A percentile compares a stretch with the other conserved stretches of the same genome.
Evolutionary conservation across 768 basidiomycete species (phyloP).

Genomic region (Lactarius evosmus): DNA sequence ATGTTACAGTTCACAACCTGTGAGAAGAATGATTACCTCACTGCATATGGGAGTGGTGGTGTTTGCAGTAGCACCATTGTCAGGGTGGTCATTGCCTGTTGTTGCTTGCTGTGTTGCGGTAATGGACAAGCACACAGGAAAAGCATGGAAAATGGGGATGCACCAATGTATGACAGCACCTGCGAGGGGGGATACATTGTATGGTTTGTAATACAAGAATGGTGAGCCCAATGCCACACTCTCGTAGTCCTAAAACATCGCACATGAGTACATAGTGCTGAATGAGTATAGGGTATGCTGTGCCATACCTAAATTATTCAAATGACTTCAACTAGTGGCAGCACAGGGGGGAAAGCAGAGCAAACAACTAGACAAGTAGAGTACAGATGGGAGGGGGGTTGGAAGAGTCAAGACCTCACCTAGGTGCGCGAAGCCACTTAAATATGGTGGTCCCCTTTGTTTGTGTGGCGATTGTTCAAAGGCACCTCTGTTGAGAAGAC

Average conservation of each 20-base stretch:
- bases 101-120: background rate
- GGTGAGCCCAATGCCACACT: background rate
- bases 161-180: background rate
- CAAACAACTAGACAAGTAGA: too few relatives aligned
- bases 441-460: too few relatives aligned
- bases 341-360: background rate
- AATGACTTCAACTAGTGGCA: background rate
- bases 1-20: too few relatives aligned
- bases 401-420: too few relatives aligned
- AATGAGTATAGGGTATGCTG: background rate
- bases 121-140: background rate
- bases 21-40: too few relatives aligned
- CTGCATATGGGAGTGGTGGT: background rate
- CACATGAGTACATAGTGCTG: background rate
- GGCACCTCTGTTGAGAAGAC: too few relatives aligned
- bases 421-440: too few relatives aligned
- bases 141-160: background rate
- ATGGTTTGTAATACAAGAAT: background rate
- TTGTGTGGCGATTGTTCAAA: too few relatives aligned
- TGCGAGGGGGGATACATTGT: background rate
- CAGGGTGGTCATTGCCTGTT: background rate
- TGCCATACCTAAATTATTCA: background rate
- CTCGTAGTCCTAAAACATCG: background rate
- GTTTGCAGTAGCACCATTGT: background rate
- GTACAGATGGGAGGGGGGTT: too few relatives aligned